phyloP scores from a whole-genome alignment of 2,329 filamentous ascomycete genomes.

The Talaromyces piceae region DNA sequence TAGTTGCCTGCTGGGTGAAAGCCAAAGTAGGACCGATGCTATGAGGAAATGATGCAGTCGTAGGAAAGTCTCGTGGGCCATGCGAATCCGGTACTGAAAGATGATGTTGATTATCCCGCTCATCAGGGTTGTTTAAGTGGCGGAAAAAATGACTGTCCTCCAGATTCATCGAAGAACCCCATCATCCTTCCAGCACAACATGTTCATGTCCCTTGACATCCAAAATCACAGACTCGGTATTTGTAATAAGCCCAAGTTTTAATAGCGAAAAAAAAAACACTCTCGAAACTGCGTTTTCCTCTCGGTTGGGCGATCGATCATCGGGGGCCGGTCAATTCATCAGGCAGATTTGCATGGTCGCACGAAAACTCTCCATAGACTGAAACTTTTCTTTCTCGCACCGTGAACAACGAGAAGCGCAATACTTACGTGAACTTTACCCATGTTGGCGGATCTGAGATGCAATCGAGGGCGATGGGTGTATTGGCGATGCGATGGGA shows the following conservation, averaged over 20 bases:
- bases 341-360: neutral
- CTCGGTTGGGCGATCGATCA: neutral
- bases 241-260: neutral
- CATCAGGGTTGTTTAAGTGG: no score
- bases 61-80: conserved; percentile 20
- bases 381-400: neutral
- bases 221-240: neutral
- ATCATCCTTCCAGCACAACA: neutral
- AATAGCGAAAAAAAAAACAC: neutral
- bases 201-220: neutral
- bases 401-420: neutral
- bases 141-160: neutral
- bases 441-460: conserved; percentile 8
- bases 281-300: neutral
- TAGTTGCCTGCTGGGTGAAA: neutral
- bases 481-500: neutral
- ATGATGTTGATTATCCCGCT: no score
- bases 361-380: neutral
- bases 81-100: conserved; percentile 76
- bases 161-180: neutral
- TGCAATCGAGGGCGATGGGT: conserved; percentile 4
- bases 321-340: neutral
- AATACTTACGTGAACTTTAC: conserved; percentile 13
- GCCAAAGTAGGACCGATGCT: neutral
- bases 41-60: neutral